Base-by-base conservation (phyloP, 352 stramenopile genomes). In the Phytophthora tubulina region DNA sequence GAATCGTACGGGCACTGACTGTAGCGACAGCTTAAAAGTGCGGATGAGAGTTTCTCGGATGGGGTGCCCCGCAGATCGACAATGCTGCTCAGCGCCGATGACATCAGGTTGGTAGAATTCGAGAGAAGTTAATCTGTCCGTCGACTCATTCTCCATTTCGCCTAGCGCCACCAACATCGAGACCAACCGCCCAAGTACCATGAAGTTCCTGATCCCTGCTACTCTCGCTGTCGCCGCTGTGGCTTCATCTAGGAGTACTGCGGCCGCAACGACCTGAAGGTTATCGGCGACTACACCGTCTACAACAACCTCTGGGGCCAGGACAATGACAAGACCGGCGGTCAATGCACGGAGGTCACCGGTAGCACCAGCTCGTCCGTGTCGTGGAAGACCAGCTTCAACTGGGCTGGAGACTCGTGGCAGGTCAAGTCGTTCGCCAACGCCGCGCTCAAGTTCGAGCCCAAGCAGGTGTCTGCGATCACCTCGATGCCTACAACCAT, bases 351-450 rank as follows among this genome's bases (percentile, higher is more conserved):
- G 15, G 55, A 71, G 15, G 76, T 84, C 6, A 70, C 67, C 39
- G 66, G 73, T 44, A 65, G 51, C 33, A 76, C 45, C 35, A 74
- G 68, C 48, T 63, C 64, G 32, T 62, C 71, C 5, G 59, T 86
- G 17, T 70, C 76, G 17, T 86, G 75, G 73, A 57, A 80, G 50
- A 86, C 79, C 3, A 62, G 55, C 11, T 84, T 75, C 66, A 76
- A 62, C 53, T 86, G 76, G 79, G 68, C 70, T 1, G 79, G 76
- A 8, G 67, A 68, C 0, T 54, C 17, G 1, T 79, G 57, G 53
- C 71, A 82, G 27, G 79, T 84, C 55, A 86, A 86, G 63, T 84
- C 79, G 65, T 86, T 75, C 66, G 73, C 79, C 13, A 86, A 84
- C 46, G 73, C 74, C 4, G 73, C 62, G 17, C 76, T 86, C 33